phyloP scores from a whole-genome alignment of 495 filamentous ascomycete species.

The Rhypophila decipiens region DNA sequence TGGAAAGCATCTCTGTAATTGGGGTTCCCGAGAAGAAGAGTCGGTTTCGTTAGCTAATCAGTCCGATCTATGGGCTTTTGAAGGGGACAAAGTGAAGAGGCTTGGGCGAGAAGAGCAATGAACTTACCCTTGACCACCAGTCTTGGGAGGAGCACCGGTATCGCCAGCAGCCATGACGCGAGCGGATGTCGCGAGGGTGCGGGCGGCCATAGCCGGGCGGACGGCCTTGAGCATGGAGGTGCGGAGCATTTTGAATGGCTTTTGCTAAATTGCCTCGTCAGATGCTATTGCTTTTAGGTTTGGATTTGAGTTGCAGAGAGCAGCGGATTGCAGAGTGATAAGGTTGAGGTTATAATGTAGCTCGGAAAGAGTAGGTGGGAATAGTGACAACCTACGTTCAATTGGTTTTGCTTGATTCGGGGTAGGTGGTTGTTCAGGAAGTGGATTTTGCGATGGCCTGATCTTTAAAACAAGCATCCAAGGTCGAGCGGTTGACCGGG shows the following conservation, averaged over 20 bases:
- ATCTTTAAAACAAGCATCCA: constrained; percentile 4
- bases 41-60: too few species aligned
- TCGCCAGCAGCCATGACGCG: constrained; percentile 62
- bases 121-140: constrained; percentile 40
- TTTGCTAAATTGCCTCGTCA: not conserved
- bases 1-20: constrained; percentile 85
- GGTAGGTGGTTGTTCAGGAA: not conserved
- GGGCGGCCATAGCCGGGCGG: constrained; percentile 39
- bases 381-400: not conserved
- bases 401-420: constrained; percentile 8
- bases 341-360: not conserved
- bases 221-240: constrained; percentile 55
- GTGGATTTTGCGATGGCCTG: constrained; percentile 9
- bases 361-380: not conserved
- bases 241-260: constrained; percentile 57
- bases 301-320: not conserved
- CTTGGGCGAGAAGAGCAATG: not conserved
- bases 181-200: constrained; percentile 56
- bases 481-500: not conserved
- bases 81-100: not conserved
- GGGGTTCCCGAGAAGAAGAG: too few species aligned
- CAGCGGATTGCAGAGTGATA: not conserved
- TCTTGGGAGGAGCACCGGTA: constrained; percentile 54
- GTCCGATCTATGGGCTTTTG: not conserved
- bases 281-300: not conserved